Evolutionary conservation across 2,329 filamentous ascomycete species (phyloP).

Genomic region (Aureobasidium melanogenum): DNA sequence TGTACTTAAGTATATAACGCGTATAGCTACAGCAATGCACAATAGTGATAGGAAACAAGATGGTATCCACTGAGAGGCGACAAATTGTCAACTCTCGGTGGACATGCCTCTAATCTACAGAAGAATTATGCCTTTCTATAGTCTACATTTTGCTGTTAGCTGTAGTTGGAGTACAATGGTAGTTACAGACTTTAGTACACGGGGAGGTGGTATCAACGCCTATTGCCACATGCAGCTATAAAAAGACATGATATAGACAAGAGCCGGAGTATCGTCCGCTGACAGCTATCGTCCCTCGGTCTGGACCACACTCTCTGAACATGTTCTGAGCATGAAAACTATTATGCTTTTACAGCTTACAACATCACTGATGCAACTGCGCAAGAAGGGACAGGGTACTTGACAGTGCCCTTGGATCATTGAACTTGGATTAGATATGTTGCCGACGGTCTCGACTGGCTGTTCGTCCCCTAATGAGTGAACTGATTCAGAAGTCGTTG

Average conservation of each 20-base stretch:
- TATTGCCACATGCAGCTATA: neutral
- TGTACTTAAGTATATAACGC: too few species aligned
- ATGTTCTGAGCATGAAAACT: neutral
- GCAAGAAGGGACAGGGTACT: neutral
- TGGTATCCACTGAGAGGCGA: too few species aligned
- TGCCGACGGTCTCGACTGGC: neutral
- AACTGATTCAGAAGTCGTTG: neutral
- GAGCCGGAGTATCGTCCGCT: neutral
- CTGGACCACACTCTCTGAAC: neutral
- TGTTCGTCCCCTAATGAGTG: neutral
- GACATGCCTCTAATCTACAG: too few species aligned
- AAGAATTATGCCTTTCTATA: too few species aligned
- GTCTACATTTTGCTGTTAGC: too few species aligned
- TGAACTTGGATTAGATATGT: too few species aligned
- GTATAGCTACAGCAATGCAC: too few species aligned
- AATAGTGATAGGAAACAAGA: too few species aligned
- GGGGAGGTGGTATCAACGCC: too few species aligned
- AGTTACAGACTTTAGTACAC: too few species aligned
- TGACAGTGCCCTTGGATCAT: neutral
- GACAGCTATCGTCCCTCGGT: neutral
- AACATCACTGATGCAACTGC: neutral
- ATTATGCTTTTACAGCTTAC: neutral
- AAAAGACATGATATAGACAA: neutral
- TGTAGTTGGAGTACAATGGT: too few species aligned
- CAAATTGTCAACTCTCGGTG: too few species aligned